Evolutionary conservation across 164 flowering plant genomes (phyloP).

Genomic region (Chimonanthus salicifolius): DNA sequence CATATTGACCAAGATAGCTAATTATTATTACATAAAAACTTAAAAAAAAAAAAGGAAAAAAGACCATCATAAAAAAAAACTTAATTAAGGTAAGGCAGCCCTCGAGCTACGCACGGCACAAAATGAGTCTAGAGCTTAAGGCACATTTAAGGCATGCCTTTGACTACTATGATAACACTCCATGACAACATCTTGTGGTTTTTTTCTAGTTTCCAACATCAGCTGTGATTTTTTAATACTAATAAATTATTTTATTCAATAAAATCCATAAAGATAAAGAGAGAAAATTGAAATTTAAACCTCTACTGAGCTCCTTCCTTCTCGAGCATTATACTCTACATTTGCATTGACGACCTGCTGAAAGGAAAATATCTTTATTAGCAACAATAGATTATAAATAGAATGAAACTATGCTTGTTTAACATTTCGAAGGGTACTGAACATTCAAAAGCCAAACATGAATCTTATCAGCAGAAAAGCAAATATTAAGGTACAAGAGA

Average conservation of each 20-base stretch:
- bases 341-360: constrained; percentile 75
- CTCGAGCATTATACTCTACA: constrained; percentile 71
- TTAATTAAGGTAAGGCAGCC: too few relatives aligned
- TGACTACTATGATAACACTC: too few relatives aligned
- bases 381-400: not conserved
- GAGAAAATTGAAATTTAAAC: constrained; percentile 24
- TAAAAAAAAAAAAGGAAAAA: too few relatives aligned
- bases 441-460: not conserved
- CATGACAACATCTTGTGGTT: too few relatives aligned
- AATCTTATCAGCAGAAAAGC: not conserved
- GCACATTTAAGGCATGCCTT: too few relatives aligned
- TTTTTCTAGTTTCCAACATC: too few relatives aligned
- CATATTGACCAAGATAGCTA: too few relatives aligned
- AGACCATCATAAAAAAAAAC: too few relatives aligned
- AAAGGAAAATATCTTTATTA: not conserved
- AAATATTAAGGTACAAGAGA: not conserved
- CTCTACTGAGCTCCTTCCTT: constrained; percentile 79
- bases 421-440: not conserved
- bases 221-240: too few relatives aligned
- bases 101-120: too few relatives aligned
- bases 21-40: too few relatives aligned
- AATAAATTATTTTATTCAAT: not conserved
- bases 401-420: not conserved
- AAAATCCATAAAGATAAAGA: not conserved
- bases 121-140: too few relatives aligned